These are phyloP conservation scores for Pythium plurisporium DNA, from an alignment of 352 stramenopile genomes.

Conservation along the genomic window DNA sequence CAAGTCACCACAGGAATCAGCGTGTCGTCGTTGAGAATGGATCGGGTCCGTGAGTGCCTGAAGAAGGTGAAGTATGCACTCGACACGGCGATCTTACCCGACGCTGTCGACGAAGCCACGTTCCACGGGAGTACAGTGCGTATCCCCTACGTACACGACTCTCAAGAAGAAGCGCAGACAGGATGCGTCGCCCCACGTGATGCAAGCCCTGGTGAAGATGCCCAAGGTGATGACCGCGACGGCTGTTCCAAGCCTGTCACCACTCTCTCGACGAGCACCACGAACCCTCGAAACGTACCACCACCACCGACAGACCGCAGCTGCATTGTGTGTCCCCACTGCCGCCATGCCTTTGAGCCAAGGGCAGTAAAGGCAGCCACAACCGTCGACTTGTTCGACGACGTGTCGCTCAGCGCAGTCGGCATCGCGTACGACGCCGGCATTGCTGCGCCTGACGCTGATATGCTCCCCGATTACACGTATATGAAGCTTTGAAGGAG, in stretches of 20 bases:
- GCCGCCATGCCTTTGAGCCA: too few relatives aligned
- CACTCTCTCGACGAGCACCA: too few relatives aligned
- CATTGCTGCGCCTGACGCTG: neutral
- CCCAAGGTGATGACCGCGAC: too few relatives aligned
- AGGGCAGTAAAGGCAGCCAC: neutral
- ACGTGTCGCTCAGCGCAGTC: neutral
- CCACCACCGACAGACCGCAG: too few relatives aligned
- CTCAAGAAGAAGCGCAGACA: neutral
- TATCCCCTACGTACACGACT: neutral
- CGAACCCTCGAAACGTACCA: too few relatives aligned
- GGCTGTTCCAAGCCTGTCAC: too few relatives aligned
- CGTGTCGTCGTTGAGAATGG: too few relatives aligned
- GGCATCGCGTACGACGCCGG: neutral
- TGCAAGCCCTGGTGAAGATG: too few relatives aligned
- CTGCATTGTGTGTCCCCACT: too few relatives aligned
- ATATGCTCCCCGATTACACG: neutral
- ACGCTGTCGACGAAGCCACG: neutral
- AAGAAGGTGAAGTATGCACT: neutral
- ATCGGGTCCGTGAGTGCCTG: neutral
- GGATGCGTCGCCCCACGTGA: too few relatives aligned
- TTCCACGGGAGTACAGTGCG: neutral
- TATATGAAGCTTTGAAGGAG: neutral
- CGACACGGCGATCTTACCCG: neutral
- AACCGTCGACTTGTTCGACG: neutral
- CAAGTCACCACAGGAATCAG: too few relatives aligned